Evolutionary conservation across 164 flowering plant species (phyloP).

Genomic region (Warburgia ugandensis): DNA sequence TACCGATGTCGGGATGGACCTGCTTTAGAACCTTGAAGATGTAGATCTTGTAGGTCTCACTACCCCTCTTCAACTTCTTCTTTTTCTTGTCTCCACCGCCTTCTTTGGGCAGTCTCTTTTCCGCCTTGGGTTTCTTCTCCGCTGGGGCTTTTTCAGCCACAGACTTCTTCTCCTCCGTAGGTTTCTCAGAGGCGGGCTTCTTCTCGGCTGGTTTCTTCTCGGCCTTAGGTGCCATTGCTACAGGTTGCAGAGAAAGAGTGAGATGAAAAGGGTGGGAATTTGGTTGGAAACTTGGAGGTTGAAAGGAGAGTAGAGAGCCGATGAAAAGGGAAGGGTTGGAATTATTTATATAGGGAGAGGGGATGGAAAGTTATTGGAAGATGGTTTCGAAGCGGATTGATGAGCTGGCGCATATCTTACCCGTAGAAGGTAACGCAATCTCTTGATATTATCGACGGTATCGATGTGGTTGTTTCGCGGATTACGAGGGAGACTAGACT

Average conservation of each 20-base stretch:
- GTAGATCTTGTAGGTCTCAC: conserved; percentile 21
- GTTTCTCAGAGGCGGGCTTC: conserved; percentile 12
- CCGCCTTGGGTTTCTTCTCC: conserved; percentile 12
- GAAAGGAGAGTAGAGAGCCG: neutral
- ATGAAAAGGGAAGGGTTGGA: neutral
- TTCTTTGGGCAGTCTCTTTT: conserved; percentile 11
- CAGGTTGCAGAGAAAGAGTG: neutral
- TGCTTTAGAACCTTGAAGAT: conserved; percentile 22
- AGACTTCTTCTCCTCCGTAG: conserved; percentile 14
- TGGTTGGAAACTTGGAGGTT: neutral
- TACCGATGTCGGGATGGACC: conserved; percentile 18
- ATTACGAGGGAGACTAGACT: no score
- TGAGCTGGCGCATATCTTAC: neutral
- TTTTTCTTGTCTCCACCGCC: conserved; percentile 12
- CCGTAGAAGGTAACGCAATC: no score
- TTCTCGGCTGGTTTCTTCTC: conserved; percentile 22
- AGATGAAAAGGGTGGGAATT: neutral
- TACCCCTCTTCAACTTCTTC: conserved; percentile 9
- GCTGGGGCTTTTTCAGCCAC: conserved; percentile 7
- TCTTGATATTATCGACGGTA: no score
- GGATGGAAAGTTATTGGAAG: neutral
- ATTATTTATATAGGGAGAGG: conserved; percentile 1
- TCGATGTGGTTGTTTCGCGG: no score
- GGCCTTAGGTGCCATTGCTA: conserved; percentile 15
- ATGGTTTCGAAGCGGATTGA: conserved; percentile 4